Evolutionary conservation across 768 basidiomycete species (phyloP), one percentile per base, ranked within the genome.

Genomic region (Tylopilus sp.): DNA sequence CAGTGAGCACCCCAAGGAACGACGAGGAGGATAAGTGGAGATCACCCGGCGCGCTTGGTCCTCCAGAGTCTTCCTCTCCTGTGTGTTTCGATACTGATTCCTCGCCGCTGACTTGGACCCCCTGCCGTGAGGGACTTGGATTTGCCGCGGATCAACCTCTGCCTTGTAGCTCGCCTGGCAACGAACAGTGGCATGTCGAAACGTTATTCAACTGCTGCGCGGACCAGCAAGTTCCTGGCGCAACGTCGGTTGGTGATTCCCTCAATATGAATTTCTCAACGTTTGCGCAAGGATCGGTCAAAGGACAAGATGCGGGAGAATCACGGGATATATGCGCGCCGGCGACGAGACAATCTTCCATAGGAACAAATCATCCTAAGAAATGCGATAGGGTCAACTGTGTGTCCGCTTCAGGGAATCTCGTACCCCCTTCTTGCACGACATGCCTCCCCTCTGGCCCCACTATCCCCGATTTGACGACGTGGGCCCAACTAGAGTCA

Each of bases 31-130:
- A 50, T 26, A 26, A 24, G 33, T 54, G 52, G 45, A 42, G 45
- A n/a, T 53, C 55, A 0, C 56, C 59, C 11, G 22, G 22, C n/a
- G 9, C 43, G 37, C 37, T 22, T 1, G 52, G 31, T 14, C 64
- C 65, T 52, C 63, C 65, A 19, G 53, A 55, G 6, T 67, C 64
- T 12, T 66, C 65, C 22, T 67, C 62, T 3, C 60, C 62, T 37
- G 24, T 53, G 14, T 13, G 37, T 7, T 22, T 53, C n/a, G 41
- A 34, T 16, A 14, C 14, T 2, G 37, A 49, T 25, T 41, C 41
- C 2, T 54, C 50, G 2, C 52, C 45, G n/a, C 29, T 43, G 24
- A 21, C 12, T 28, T 25, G 26, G 42, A 34, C 16, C 36, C 25
- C 41, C 37, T 37, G 16, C 21, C 31, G 6, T n/a, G 40, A 42